Evolutionary conservation across 2,329 filamentous ascomycete genomes (phyloP).

Genomic region (Cytospora mali): DNA sequence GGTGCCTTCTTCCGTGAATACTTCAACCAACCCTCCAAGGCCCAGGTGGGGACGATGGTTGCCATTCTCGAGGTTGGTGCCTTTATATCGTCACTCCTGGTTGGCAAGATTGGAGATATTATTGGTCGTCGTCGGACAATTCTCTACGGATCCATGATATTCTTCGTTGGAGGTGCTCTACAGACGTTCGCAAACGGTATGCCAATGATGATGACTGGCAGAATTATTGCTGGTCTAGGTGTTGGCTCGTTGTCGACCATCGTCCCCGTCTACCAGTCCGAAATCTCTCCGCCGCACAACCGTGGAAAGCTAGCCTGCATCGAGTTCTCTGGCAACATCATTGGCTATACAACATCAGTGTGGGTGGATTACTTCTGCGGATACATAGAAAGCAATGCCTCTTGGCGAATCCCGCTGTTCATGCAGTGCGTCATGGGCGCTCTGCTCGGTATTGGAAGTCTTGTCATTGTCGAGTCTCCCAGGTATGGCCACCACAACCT

Average conservation of each 20-base stretch:
- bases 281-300: slow-evolving; percentile 95
- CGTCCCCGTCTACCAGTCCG: slow-evolving; percentile 90
- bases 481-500: slow-evolving; percentile 57
- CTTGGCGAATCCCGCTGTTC: slow-evolving; percentile 86
- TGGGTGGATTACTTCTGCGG: slow-evolving; percentile 99
- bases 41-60: slow-evolving; percentile 94
- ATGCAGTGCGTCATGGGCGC: slow-evolving; percentile 96
- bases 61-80: slow-evolving; percentile 95
- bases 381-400: slow-evolving; percentile 80
- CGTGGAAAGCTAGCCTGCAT: slow-evolving; percentile 95
- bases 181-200: slow-evolving; percentile 83
- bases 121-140: slow-evolving; percentile 90
- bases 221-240: slow-evolving; percentile 81
- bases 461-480: slow-evolving; percentile 95
- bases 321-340: slow-evolving; percentile 96
- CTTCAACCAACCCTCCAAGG: slow-evolving; percentile 84
- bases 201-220: slow-evolving; percentile 84
- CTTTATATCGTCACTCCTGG: slow-evolving; percentile 82
- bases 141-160: slow-evolving; percentile 88
- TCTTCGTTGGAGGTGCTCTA: slow-evolving; percentile 79
- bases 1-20: slow-evolving; percentile 88
- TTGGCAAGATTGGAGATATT: slow-evolving; percentile 88
- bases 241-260: slow-evolving; percentile 90
- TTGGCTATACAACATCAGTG: slow-evolving; percentile 92
- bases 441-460: slow-evolving; percentile 79